phyloP scores from a whole-genome alignment of 2,329 filamentous ascomycete genomes.

The Pseudogymnoascus sp. region DNA sequence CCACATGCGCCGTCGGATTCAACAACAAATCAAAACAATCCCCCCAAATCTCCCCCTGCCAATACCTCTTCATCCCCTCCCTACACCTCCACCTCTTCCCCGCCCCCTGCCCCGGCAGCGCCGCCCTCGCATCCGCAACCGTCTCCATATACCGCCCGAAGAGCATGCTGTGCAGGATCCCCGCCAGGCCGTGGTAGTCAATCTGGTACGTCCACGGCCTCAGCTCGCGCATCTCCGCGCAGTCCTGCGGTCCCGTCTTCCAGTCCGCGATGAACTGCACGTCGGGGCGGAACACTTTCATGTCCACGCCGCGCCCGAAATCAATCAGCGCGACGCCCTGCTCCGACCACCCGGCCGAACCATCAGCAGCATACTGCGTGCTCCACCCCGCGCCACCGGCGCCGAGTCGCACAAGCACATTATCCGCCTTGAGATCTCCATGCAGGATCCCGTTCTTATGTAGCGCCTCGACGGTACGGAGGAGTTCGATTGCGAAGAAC shows the following conservation, averaged over 20 bases:
- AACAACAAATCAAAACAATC: conserved; percentile 78
- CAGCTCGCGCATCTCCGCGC: conserved; percentile 89
- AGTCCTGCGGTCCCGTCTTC: conserved; percentile 82
- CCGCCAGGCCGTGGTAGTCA: conserved; percentile 89
- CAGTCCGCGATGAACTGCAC: conserved; percentile 93
- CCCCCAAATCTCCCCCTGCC: conserved; percentile 88
- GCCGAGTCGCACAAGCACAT: conserved; percentile 82
- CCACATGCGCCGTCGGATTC: conserved; percentile 66
- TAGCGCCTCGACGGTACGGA: conserved; percentile 82
- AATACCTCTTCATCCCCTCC: conserved; percentile 86
- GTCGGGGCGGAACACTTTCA: conserved; percentile 69
- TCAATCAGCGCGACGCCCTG: conserved; percentile 87
- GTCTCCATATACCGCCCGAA: conserved; percentile 96
- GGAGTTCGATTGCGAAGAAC: conserved; percentile 89
- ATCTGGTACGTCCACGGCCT: conserved; percentile 97
- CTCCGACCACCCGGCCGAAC: conserved; percentile 65
- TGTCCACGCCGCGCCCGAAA: conserved; percentile 90
- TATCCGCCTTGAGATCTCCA: conserved; percentile 92
- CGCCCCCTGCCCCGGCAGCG: conserved; percentile 25
- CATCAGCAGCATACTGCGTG: conserved; percentile 63
- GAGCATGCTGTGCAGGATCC: conserved; percentile 77
- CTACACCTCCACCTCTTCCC: conserved; percentile 69
- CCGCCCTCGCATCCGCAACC: conserved; percentile 39
- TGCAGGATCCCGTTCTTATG: conserved; percentile 76
- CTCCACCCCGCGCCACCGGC: conserved; percentile 42